Percentiles rank a stretch among this genome's conserved stretches.
Evolutionary conservation across 208 protist species (phyloP).

Genomic region (Vickermania ingenoplastis): DNA sequence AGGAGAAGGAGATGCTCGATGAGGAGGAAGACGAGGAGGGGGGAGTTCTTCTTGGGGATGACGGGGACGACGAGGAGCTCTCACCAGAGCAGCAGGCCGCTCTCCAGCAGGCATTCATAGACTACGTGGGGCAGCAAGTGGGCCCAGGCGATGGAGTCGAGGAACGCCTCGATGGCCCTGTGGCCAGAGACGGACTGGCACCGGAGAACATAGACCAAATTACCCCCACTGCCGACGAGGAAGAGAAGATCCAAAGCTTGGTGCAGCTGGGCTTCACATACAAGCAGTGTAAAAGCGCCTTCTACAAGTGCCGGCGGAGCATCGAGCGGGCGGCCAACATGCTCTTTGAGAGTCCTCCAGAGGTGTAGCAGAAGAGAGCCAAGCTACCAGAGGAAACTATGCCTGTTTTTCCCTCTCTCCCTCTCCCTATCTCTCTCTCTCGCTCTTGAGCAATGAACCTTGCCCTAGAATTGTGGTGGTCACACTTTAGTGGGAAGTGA

Average conservation of each 20-base stretch:
- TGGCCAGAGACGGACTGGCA: neutral
- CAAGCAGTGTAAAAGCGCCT: conserved; percentile 74
- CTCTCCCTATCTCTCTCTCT: no score
- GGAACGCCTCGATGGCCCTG: neutral
- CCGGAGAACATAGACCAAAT: conserved; percentile 11
- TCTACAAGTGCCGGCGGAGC: conserved; percentile 70
- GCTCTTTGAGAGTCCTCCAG: conserved; percentile 79
- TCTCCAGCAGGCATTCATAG: conserved; percentile 3
- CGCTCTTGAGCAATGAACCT: neutral
- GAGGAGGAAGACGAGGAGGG: conserved; percentile 11
- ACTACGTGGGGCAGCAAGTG: conserved; percentile 5
- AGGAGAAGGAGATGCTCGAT: conserved; percentile 23
- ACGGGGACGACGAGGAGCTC: conserved; percentile 9
- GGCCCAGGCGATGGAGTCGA: conserved; percentile 1
- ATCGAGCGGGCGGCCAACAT: conserved; percentile 78
- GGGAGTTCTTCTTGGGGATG: neutral
- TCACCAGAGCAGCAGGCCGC: conserved; percentile 8
- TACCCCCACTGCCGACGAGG: conserved; percentile 59
- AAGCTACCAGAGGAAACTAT: neutral
- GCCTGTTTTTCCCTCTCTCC: neutral
- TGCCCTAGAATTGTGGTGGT: no score
- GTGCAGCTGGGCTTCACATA: conserved; percentile 77
- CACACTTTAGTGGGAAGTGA: no score
- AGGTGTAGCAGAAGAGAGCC: conserved; percentile 25
- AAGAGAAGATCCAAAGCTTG: conserved; percentile 76